Conservation (phyloP, 148 eudicot species). For the Silene conica region DNA sequence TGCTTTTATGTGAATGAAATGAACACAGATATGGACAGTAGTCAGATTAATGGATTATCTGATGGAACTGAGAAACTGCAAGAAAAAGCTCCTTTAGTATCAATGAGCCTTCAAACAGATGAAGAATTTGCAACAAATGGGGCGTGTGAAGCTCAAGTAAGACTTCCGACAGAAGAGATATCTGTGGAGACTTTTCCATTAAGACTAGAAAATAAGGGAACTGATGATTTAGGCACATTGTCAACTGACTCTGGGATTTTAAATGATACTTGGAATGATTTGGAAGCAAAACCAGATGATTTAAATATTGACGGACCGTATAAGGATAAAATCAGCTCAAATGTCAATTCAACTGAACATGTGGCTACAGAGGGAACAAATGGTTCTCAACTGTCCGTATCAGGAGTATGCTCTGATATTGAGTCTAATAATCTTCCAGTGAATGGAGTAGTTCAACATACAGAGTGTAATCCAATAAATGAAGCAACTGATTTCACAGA, state of each 20-base stretch:
- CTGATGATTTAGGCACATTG: slow-evolving; percentile 26
- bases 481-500: slow-evolving; percentile 25
- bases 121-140: slow-evolving; percentile 19
- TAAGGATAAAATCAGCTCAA: slow-evolving; percentile 13
- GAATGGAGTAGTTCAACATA: slow-evolving; percentile 18
- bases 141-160: slow-evolving; percentile 12
- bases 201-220: slow-evolving; percentile 31
- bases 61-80: slow-evolving; percentile 29
- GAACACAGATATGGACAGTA: slow-evolving; percentile 17
- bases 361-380: slow-evolving; percentile 25
- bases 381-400: slow-evolving; percentile 19
- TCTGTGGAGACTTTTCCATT: slow-evolving; percentile 68
- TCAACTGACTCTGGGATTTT: slow-evolving; percentile 16
- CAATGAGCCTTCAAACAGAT: slow-evolving; percentile 25
- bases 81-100: slow-evolving; percentile 11
- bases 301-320: slow-evolving; percentile 11
- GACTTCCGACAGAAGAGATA: slow-evolving; percentile 27
- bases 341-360: slow-evolving; percentile 20
- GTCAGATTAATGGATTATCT: slow-evolving; percentile 26
- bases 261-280: slow-evolving; percentile 21
- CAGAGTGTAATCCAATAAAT: slow-evolving; percentile 13
- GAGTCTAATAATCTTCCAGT: slow-evolving; percentile 18
- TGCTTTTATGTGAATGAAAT: slow-evolving; percentile 18
- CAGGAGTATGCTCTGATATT: slow-evolving; percentile 14
- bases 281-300: slow-evolving; percentile 20